Percentiles rank a stretch among this genome's conserved stretches.
Evolutionary conservation across 495 filamentous ascomycete species (phyloP).

Genomic region (Penicillium desertorum): DNA sequence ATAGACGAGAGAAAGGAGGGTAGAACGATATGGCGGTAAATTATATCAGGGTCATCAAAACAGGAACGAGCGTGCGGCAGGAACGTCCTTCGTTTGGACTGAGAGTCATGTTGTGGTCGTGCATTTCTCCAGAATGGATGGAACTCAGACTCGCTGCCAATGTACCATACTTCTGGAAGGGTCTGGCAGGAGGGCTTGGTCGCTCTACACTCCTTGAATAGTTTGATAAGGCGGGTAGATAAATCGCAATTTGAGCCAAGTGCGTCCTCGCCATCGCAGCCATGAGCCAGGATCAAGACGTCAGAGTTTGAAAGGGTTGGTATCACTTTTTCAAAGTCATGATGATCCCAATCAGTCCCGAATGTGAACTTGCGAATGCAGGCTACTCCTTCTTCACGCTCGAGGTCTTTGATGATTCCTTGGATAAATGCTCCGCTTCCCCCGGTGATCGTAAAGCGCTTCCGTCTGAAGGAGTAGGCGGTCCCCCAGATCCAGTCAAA

Average conservation of each 20-base stretch:
- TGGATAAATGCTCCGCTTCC: conserved; percentile 16
- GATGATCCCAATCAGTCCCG: conserved; percentile 1
- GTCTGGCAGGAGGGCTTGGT: not conserved
- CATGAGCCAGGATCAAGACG: not conserved
- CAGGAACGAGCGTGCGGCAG: conserved; percentile 20
- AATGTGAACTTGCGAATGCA: conserved; percentile 10
- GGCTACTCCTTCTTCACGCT: conserved; percentile 9
- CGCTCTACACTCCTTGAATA: conserved; percentile 9
- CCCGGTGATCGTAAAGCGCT: conserved; percentile 18
- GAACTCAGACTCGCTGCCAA: conserved; percentile 19
- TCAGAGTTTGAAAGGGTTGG: not conserved
- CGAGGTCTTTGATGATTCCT: conserved; percentile 11
- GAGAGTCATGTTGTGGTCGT: conserved; percentile 7
- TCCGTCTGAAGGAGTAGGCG: conserved; percentile 22
- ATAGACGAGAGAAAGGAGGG: conserved; percentile 10
- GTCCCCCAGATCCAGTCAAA: conserved; percentile 28
- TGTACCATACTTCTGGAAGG: conserved; percentile 24
- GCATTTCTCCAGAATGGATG: conserved; percentile 7
- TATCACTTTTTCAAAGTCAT: not conserved
- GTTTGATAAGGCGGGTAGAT: conserved; percentile 8
- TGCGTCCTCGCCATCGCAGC: conserved; percentile 5
- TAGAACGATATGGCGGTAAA: conserved; percentile 22
- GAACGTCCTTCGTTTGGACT: conserved; percentile 13
- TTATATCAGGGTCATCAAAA: conserved; percentile 11
- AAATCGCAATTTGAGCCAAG: conserved; percentile 11